These are phyloP conservation scores for Cinchona pubescens DNA, from an alignment of 257 asterid species.

Conservation along the genomic window DNA sequence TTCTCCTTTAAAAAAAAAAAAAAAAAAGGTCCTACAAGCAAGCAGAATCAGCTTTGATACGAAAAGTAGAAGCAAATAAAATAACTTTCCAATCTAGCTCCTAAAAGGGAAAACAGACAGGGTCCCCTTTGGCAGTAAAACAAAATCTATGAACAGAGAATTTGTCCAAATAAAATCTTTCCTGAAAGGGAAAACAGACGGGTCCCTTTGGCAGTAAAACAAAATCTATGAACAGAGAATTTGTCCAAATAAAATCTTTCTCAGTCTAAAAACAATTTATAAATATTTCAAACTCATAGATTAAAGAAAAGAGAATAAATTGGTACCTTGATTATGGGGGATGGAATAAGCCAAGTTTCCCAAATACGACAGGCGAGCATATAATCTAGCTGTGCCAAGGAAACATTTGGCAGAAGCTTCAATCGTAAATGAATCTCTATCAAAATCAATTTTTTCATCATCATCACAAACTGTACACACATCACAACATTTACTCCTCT, in stretches of 20 bases:
- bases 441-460: slow-evolving; percentile 53
- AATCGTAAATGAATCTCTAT: slow-evolving; percentile 67
- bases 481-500: slow-evolving; percentile 20
- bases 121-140: background rate
- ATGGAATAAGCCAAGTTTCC: slow-evolving; percentile 85
- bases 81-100: background rate
- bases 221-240: background rate
- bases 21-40: background rate
- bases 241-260: background rate
- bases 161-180: too few species aligned
- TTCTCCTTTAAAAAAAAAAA: background rate
- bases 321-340: slow-evolving; percentile 75
- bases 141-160: background rate
- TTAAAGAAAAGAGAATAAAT: background rate
- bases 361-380: slow-evolving; percentile 73
- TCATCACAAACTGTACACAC: slow-evolving; percentile 44
- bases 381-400: slow-evolving; percentile 74
- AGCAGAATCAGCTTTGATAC: background rate
- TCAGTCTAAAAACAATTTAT: too few species aligned
- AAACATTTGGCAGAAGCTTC: slow-evolving; percentile 71
- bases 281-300: background rate
- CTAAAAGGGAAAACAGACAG: background rate
- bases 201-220: background rate
- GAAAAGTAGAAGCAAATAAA: background rate
- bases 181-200: background rate